These are phyloP conservation scores for Annona squamosa DNA, from an alignment of 164 flowering plant genomes.

Conservation along the genomic window DNA sequence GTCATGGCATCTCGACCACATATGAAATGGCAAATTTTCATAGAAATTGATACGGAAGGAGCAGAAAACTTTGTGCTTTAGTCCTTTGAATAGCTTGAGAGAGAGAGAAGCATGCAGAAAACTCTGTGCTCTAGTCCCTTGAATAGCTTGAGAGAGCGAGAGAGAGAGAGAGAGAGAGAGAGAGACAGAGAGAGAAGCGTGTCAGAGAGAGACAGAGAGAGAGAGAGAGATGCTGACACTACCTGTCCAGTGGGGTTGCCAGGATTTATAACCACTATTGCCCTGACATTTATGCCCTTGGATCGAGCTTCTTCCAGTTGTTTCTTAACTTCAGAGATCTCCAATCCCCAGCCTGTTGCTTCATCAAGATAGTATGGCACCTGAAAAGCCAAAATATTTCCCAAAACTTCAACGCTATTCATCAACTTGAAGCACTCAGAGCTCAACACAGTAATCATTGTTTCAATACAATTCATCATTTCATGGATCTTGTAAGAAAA, in stretches of 20 bases:
- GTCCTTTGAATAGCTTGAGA: background rate
- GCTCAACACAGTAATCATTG: background rate
- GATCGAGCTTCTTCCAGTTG: constrained; percentile 72
- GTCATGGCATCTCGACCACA: too few relatives aligned
- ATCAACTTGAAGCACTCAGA: background rate
- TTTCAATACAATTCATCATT: background rate
- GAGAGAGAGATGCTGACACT: background rate
- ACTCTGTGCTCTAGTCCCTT: background rate
- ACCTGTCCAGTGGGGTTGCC: constrained; percentile 99
- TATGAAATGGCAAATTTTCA: too few relatives aligned
- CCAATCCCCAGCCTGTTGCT: constrained; percentile 93
- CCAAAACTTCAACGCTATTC: background rate
- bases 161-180: background rate
- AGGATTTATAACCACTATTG: constrained; percentile 94
- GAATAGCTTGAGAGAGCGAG: background rate
- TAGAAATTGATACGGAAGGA: background rate
- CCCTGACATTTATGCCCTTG: constrained; percentile 74
- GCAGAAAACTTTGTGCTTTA: background rate
- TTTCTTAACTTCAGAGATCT: constrained; percentile 69
- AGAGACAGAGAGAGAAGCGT: background rate
- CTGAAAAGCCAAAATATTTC: constrained; percentile 28
- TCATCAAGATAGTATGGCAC: constrained; percentile 97
- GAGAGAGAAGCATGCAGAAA: background rate
- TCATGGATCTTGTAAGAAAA: too few relatives aligned
- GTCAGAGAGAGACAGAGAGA: background rate